Percentiles rank a stretch among this genome's conserved stretches.
phyloP scores from a whole-genome alignment of 768 basidiomycete genomes.

The Rhodotorula diobovata region DNA sequence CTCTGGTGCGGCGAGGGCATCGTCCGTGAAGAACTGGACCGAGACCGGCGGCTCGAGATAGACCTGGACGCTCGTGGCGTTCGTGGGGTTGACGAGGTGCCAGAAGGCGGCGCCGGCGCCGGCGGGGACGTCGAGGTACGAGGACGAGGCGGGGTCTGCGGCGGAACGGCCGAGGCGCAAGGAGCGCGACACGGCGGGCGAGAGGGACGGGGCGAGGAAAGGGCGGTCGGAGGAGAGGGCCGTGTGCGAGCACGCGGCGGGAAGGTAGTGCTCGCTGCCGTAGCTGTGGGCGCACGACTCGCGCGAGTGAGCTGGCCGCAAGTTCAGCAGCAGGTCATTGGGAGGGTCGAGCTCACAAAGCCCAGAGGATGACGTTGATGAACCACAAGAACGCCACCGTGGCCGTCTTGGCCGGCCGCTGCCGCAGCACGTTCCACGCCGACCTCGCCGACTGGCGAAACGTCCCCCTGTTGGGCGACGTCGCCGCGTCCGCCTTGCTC shows the following conservation, averaged over 20 bases:
- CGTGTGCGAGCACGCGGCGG: slow-evolving; percentile 37
- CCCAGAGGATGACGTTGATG: slow-evolving; percentile 30
- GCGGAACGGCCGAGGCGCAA: slow-evolving; percentile 11
- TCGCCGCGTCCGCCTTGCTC: slow-evolving; percentile 5
- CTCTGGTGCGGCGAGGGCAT: slow-evolving; percentile 10
- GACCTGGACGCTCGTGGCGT: slow-evolving; percentile 64
- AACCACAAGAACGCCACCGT: slow-evolving; percentile 35
- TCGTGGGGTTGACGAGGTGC: slow-evolving; percentile 68
- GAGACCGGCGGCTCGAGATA: slow-evolving; percentile 75
- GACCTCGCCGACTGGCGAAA: not conserved
- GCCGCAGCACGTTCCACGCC: slow-evolving; percentile 12
- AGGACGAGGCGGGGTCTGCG: slow-evolving; percentile 51
- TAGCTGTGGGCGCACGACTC: slow-evolving; percentile 26
- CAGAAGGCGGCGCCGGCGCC: slow-evolving; percentile 55
- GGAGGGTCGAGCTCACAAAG: slow-evolving; percentile 47
- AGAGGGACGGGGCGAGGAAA: slow-evolving; percentile 30
- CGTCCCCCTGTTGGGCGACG: not conserved
- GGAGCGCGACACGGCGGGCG: slow-evolving; percentile 9
- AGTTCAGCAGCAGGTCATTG: too few relatives aligned
- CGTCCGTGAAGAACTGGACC: slow-evolving; percentile 57
- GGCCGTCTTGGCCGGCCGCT: slow-evolving; percentile 31
- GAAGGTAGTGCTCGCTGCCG: slow-evolving; percentile 41
- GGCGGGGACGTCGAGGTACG: slow-evolving; percentile 40
- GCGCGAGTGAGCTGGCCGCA: too few relatives aligned
- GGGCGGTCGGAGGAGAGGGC: slow-evolving; percentile 35